phyloP scores from a whole-genome alignment of 2,329 filamentous ascomycete genomes.

The Grosmannia serpens region DNA sequence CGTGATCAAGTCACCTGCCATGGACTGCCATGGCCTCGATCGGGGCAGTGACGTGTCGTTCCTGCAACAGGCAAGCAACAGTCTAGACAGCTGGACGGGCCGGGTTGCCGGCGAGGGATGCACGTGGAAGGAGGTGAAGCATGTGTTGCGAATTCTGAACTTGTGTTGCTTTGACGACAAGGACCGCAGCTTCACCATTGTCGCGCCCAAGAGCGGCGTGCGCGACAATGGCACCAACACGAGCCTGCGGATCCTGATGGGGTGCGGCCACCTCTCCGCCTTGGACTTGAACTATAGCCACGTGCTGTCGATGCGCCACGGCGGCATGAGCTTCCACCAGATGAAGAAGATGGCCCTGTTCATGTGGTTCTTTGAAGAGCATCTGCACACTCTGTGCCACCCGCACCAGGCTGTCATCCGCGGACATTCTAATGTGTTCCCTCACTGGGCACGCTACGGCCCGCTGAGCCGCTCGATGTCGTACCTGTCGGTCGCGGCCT shows the following conservation, averaged over 20 bases:
- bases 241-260: not conserved
- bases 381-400: not conserved
- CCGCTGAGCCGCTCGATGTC: not conserved
- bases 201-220: not conserved
- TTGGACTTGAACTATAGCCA: not conserved
- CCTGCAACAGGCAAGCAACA: not conserved
- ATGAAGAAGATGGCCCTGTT: not conserved
- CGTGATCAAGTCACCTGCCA: not conserved
- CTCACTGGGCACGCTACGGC: not conserved
- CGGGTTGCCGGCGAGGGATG: not conserved
- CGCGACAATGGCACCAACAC: not conserved
- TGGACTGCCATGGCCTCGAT: not conserved
- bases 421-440: not conserved
- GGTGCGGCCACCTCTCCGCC: not conserved
- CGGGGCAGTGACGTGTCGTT: not conserved
- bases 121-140: not conserved
- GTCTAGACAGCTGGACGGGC: not conserved
- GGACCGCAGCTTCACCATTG: not conserved
- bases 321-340: not conserved
- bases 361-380: slow-evolving; percentile 1
- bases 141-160: not conserved
- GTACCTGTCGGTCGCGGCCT: not conserved
- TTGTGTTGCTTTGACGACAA: not conserved
- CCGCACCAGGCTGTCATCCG: not conserved
- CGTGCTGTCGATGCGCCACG: not conserved